A percentile compares a stretch with the other conserved stretches of the same genome.
phyloP scores from a whole-genome alignment of 352 stramenopile genomes.

The Phytophthora hibernalis region DNA sequence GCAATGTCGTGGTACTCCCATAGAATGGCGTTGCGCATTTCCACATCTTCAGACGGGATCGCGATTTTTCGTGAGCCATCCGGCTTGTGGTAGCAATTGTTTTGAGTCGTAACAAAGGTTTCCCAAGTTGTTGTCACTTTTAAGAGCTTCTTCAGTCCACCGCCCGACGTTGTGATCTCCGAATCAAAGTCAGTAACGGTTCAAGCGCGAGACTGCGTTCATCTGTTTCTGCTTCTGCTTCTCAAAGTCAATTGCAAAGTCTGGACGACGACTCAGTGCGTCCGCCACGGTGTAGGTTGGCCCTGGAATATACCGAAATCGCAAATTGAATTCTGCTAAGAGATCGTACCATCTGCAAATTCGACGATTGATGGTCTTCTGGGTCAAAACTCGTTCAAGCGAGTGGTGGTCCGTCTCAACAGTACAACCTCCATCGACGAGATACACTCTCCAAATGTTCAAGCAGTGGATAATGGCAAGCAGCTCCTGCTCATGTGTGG shows the following conservation, averaged over 20 bases:
- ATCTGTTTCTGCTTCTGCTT: constrained; percentile 6
- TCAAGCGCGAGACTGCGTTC: background rate
- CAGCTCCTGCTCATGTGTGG: constrained; percentile 25
- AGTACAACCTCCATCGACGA: constrained; percentile 13
- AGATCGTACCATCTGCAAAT: constrained; percentile 18
- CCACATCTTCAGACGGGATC: background rate
- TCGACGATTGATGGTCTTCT: constrained; percentile 15
- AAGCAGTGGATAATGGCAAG: constrained; percentile 16
- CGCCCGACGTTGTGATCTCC: background rate
- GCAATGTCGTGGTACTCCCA: constrained; percentile 6
- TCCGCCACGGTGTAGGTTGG: constrained; percentile 14
- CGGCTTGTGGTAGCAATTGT: no score
- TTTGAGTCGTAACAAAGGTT: no score
- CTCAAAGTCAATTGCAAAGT: constrained; percentile 12
- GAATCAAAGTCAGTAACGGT: background rate
- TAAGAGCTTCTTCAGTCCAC: no score
- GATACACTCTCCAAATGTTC: constrained; percentile 22
- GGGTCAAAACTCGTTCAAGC: constrained; percentile 9
- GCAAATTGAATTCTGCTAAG: constrained; percentile 5
- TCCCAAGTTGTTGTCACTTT: background rate
- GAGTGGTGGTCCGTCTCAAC: constrained; percentile 19
- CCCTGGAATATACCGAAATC: constrained; percentile 10
- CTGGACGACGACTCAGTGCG: background rate
- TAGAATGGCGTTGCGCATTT: constrained; percentile 2
- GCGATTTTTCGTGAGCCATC: constrained; percentile 4